Evolutionary conservation across 1,284 basidiomycete genomes (phyloP).

Genomic region (Pascua sp.): DNA sequence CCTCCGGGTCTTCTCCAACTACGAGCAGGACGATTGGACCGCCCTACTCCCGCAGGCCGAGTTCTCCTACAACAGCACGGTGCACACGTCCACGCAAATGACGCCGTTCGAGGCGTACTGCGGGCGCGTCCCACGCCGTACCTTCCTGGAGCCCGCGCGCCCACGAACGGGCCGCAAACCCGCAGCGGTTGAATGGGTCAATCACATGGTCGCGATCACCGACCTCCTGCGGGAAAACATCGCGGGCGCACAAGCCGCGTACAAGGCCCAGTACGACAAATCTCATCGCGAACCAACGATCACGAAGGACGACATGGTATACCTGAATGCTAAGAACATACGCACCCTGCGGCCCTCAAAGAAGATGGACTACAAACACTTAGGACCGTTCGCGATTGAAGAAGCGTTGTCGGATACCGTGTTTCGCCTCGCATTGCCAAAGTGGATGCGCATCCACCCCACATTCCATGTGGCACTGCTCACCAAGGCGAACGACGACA

Average conservation of each 20-base stretch:
- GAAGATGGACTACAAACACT: conserved; percentile 48
- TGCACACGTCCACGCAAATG: conserved; percentile 27
- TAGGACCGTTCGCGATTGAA: conserved; percentile 49
- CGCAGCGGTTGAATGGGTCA: neutral
- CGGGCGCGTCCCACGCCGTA: conserved; percentile 39
- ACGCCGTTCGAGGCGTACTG: conserved; percentile 40
- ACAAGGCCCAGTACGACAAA: conserved; percentile 16
- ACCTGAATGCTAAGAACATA: conserved; percentile 31
- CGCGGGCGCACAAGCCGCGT: neutral
- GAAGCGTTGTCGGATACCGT: too few relatives aligned
- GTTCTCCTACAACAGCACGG: conserved; percentile 53
- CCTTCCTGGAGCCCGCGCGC: too few relatives aligned
- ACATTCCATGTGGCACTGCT: too few relatives aligned
- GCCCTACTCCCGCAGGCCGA: conserved; percentile 52
- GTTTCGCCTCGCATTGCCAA: too few relatives aligned
- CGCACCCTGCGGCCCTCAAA: conserved; percentile 47
- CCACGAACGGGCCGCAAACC: neutral
- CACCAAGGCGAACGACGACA: too few relatives aligned
- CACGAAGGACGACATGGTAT: conserved; percentile 47
- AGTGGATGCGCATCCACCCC: too few relatives aligned
- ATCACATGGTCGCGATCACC: neutral
- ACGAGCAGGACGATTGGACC: conserved; percentile 53
- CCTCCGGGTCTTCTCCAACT: conserved; percentile 31
- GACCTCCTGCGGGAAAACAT: neutral
- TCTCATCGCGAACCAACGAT: conserved; percentile 34